Conservation (phyloP, 139 green algal species). For the Chlamydomonas incerta region DNA sequence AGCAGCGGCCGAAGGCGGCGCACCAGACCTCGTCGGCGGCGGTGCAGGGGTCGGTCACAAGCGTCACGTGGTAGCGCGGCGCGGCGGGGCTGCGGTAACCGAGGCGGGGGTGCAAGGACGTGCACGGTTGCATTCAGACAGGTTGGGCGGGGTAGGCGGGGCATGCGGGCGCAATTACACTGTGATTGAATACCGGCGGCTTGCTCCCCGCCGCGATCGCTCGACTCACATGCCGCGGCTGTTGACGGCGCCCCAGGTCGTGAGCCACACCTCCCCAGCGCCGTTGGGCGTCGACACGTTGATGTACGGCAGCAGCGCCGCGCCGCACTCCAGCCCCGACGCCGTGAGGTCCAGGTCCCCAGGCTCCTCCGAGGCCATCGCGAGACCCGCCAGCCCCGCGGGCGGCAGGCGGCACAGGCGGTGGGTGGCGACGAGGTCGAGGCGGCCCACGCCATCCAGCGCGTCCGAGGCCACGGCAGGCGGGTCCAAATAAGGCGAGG, state of each 20-base stretch:
- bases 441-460: background rate
- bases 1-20: background rate
- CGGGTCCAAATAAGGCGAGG: background rate
- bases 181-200: too few relatives aligned
- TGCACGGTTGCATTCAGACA: too few relatives aligned
- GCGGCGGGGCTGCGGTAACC: too few relatives aligned
- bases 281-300: background rate
- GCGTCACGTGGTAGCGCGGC: background rate
- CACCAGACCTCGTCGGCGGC: background rate
- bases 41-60: constrained; percentile 6
- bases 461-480: background rate
- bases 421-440: background rate
- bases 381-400: background rate
- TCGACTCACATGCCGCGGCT: constrained; percentile 16
- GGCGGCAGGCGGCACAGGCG: background rate
- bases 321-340: background rate
- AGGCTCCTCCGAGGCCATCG: background rate
- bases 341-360: background rate
- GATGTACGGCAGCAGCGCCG: background rate
- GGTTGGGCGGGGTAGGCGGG: too few relatives aligned
- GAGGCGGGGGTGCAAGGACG: too few relatives aligned
- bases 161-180: too few relatives aligned
- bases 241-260: background rate
- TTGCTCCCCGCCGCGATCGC: too few relatives aligned
- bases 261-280: background rate